Evolutionary conservation across 2,329 filamentous ascomycete genomes (phyloP).

Genomic region (Camptophora hylomeconis): DNA sequence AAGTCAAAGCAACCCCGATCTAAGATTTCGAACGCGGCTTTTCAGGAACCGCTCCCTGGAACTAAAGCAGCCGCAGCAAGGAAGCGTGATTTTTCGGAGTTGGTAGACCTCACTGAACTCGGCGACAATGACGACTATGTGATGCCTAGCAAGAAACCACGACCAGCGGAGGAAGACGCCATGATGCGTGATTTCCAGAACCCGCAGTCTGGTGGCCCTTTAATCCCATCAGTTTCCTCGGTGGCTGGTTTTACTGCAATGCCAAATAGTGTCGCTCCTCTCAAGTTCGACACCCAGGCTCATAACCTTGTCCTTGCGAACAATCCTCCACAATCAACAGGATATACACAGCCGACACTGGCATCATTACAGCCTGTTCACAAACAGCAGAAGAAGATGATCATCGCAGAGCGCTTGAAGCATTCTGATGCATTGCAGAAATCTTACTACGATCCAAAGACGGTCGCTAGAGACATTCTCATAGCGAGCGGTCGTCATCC

Average conservation of each 20-base stretch:
- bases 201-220: constrained; percentile 2
- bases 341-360: not conserved
- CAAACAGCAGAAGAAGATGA: constrained; percentile 5
- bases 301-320: not conserved
- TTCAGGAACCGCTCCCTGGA: constrained; percentile 18
- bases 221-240: no score
- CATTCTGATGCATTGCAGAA: constrained; percentile 27
- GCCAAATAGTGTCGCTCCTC: not conserved
- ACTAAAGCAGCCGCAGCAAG: constrained; percentile 43
- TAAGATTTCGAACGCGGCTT: no score
- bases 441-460: constrained; percentile 44
- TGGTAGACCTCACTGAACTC: constrained; percentile 39
- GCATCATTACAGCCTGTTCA: no score
- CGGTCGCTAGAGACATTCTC: constrained; percentile 51
- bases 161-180: constrained; percentile 7
- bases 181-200: no score
- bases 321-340: not conserved
- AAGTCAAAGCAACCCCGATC: no score
- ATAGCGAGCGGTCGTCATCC: constrained; percentile 50
- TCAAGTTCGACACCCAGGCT: not conserved
- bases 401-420: constrained; percentile 32
- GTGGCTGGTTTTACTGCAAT: no score
- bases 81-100: constrained; percentile 40
- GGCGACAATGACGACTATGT: constrained; percentile 33
- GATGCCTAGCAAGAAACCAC: constrained; percentile 19